Evolutionary conservation across 2,329 filamentous ascomycete species (phyloP).

Genomic region (Pezicula neosporulosa): DNA sequence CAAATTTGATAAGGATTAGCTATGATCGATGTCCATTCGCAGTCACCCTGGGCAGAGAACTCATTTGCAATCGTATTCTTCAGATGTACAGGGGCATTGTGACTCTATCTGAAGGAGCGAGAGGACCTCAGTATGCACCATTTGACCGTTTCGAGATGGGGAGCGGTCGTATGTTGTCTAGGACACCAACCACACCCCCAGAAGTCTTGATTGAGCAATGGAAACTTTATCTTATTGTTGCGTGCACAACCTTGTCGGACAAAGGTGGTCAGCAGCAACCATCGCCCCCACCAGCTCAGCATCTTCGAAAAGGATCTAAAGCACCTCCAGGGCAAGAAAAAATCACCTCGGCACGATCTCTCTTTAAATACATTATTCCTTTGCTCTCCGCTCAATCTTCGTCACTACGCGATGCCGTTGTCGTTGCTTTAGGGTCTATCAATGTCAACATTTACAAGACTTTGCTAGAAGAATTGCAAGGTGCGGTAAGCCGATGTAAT

Average conservation of each 20-base stretch:
- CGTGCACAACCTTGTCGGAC: conserved; percentile 90
- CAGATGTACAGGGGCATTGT: conserved; percentile 90
- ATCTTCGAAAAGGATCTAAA: conserved; percentile 78
- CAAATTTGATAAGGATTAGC: conserved; percentile 86
- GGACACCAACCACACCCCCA: conserved; percentile 68
- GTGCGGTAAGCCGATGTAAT: conserved; percentile 80
- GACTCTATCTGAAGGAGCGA: conserved; percentile 69
- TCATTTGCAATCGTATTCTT: conserved; percentile 86
- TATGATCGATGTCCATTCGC: conserved; percentile 90
- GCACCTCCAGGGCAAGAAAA: conserved; percentile 67
- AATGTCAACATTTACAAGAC: conserved; percentile 92
- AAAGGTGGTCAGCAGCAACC: conserved; percentile 64
- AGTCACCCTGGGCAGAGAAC: conserved; percentile 83
- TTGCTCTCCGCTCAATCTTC: conserved; percentile 76
- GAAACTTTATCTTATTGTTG: conserved; percentile 96
- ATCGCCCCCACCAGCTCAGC: conserved; percentile 59
- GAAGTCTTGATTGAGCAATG: conserved; percentile 94
- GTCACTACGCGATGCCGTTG: conserved; percentile 84
- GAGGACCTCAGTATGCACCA: conserved; percentile 61
- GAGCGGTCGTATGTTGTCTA: conserved; percentile 39
- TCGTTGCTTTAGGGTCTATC: conserved; percentile 88
- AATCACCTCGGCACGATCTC: conserved; percentile 79
- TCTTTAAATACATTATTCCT: conserved; percentile 91
- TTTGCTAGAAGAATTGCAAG: conserved; percentile 83
- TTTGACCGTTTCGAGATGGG: conserved; percentile 43